Base-by-base conservation (phyloP, 2,329 filamentous ascomycete genomes). In the Colletotrichum musicola region DNA sequence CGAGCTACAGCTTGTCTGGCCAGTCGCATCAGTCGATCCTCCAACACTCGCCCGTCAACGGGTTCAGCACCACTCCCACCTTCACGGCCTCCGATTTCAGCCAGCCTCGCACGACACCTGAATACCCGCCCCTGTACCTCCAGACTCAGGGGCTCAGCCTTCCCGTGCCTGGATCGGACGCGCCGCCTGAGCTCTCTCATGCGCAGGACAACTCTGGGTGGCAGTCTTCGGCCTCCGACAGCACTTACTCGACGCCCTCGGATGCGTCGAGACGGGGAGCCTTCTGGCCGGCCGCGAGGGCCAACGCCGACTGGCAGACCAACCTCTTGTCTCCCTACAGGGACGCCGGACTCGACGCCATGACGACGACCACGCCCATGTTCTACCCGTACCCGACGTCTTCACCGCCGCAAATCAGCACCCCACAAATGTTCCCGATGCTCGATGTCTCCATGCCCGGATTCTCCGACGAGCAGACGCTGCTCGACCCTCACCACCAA, bases 161-260 rank as follows among this genome's bases (percentile, higher is more conserved):
- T 13, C 68, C 64, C n/a, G 55, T 58, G 14, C 47, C 68, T 16
- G 64, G 22, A 13, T 35, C 61, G 4, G 66, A 71, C 30, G 68
- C 44, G 16, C 51, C 55, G 38, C 68, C 70, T n/a, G 68, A 71
- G 38, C 64, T 72, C 10, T 69, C 68, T 6, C 68, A 69, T 46
- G 54, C 65, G 74, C 77, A 77, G 40, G 83, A 84, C 30, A 75
- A 73, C 56, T 79, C 84, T 9, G 78, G 77, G 5, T 82, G 83
- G 77, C 73, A 79, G 4, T 84, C 83, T 4, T 84, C 84, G 13
- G 77, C 81, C n/a, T 79, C 83, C 7, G 82, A 82, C 51, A 85
- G 84, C 74, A 78, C 77, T 25, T 86, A 82, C 71, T 86, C 85
- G 3, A 83, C 84, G 3, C 81, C 83, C 18, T 82, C 83, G 6